These are phyloP conservation scores for Chlamydomonas sphaeroides DNA, from an alignment of 139 green algal genomes.

Conservation along the genomic window DNA sequence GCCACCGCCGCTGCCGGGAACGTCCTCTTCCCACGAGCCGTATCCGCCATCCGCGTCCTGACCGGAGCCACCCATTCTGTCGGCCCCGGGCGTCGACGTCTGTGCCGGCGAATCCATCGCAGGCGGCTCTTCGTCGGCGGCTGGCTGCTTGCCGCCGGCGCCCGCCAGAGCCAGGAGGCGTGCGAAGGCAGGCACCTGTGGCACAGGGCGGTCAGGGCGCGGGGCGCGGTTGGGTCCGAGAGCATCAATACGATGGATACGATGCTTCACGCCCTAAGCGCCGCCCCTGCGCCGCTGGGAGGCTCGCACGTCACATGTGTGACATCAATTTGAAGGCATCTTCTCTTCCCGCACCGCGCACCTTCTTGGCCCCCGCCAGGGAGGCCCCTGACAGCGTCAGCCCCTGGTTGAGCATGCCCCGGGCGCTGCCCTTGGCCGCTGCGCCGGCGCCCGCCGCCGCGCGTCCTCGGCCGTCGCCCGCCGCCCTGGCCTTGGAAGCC, in stretches of 20 bases:
- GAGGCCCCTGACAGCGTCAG: background rate
- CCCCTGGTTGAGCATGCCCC: too few species aligned
- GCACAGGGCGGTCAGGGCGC: too few species aligned
- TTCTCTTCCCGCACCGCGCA: too few species aligned
- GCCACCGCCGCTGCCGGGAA: background rate
- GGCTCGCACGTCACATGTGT: too few species aligned
- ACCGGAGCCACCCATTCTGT: background rate
- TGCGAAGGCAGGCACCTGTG: constrained; percentile 20
- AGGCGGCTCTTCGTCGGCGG: background rate
- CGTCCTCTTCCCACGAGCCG: too few species aligned
- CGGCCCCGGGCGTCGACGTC: too few species aligned
- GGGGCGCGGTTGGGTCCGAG: too few species aligned
- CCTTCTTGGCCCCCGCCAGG: constrained; percentile 21
- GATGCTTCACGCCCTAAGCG: too few species aligned
- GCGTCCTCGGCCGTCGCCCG: too few species aligned
- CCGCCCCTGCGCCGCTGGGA: too few species aligned
- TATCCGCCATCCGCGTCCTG: background rate
- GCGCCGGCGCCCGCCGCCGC: background rate
- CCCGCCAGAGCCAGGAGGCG: constrained; percentile 6
- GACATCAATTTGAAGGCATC: too few species aligned
- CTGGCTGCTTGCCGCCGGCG: background rate
- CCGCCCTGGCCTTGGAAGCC: background rate
- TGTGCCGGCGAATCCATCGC: background rate
- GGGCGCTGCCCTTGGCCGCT: background rate
- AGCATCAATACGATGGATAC: too few species aligned